Base-by-base conservation (phyloP, 345 rosid genomes). In the Theobroma cacao region DNA sequence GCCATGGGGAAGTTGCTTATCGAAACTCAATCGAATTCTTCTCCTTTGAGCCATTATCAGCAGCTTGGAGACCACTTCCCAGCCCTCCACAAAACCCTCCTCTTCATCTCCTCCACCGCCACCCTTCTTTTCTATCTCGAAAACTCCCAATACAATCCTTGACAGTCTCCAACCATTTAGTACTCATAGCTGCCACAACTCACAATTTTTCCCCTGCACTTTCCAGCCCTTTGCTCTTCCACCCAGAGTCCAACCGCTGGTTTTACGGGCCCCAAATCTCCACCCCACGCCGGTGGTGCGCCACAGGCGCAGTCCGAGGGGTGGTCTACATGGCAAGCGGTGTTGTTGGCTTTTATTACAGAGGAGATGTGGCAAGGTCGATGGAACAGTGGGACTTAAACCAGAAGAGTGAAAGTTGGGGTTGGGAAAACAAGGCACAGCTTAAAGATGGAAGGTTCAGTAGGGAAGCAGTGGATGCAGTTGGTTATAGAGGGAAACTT, bases 281-380 rank as follows among this genome's bases (percentile, higher is more conserved):
- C 9, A 58, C 18, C 55, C 89, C 90, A 0, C 82, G 90, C 31
- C 78, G 91, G 26, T 88, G 90, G 93, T 88, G 93, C 36, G 89
- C 79, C 2, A 55, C 87, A 1, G 90, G 93, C 43, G 52, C 87
- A 17, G 45, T 60, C 11, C 56, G 59, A 17, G 89, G 83, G 30
- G 77, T 41, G 0, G 81, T 90, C 43, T 90, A 89, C 72, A 26
- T 86, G 22, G 91, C 91, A 0, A 87, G 92, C 6, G 91, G 92
- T 1, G 24, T 85, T 1, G 24, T 85, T 0, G 85, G 90, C 0
- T 82, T 82, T 0, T 79, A 69, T 0, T 90, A 81, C 72, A 75
- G 80, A 0, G 36, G 81, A 0, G 82, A 68, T 28, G 82, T 89
- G 1, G 92, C 88, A 6, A 86, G 85, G 76, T 85, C 89, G 38